A percentile compares a stretch with the other conserved stretches of the same genome.
Evolutionary conservation across 495 filamentous ascomycete species (phyloP).

Genomic region (Jackrogersella multiformis): DNA sequence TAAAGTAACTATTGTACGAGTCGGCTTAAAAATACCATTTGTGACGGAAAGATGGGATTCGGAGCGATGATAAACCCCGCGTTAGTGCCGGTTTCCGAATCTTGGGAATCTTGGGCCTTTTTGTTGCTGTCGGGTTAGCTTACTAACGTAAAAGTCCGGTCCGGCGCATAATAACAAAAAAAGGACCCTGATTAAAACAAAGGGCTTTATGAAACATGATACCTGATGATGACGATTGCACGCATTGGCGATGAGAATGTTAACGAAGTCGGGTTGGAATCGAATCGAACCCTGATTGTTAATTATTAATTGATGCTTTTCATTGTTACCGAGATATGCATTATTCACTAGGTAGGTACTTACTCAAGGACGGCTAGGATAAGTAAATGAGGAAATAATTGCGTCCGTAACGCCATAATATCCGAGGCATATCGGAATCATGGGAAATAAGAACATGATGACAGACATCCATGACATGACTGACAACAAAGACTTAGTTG

Average conservation of each 20-base stretch:
- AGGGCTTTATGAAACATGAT: conserved; percentile 18
- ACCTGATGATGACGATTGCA: not conserved
- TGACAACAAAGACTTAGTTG: conserved; percentile 18
- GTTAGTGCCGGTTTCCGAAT: conserved; percentile 28
- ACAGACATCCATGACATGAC: not conserved
- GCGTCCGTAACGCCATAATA: conserved; percentile 18
- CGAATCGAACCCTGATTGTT: conserved; percentile 5
- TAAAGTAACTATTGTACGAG: not conserved
- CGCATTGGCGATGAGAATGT: no score
- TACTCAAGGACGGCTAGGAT: not conserved
- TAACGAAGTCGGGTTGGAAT: not conserved
- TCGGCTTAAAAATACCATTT: not conserved
- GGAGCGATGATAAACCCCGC: conserved; percentile 33
- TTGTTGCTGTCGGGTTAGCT: not conserved
- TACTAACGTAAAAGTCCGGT: conserved; percentile 13
- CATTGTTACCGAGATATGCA: not conserved
- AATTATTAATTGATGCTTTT: not conserved
- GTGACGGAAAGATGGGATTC: not conserved
- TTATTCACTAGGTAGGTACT: no score
- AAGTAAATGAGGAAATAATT: conserved; percentile 5
- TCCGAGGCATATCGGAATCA: conserved; percentile 23
- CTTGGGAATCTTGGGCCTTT: not conserved
- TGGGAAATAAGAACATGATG: conserved; percentile 12
- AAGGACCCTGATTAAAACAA: conserved; percentile 16
- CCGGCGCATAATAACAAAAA: not conserved